These are phyloP conservation scores for Vigna reflexopilosa DNA, from an alignment of 306 rosid genomes.

Conservation along the genomic window DNA sequence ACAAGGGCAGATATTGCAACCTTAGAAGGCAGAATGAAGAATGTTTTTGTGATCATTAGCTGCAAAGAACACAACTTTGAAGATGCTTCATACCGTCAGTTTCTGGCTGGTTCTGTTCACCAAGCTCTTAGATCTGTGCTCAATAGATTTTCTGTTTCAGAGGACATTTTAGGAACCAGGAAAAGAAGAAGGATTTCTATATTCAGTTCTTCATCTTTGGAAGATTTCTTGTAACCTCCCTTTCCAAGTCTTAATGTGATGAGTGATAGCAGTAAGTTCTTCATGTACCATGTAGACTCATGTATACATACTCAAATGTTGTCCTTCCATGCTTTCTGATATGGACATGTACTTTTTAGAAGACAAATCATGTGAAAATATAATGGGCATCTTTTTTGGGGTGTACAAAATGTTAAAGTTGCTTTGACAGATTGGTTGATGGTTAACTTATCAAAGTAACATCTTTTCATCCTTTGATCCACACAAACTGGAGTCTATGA, in stretches of 20 bases:
- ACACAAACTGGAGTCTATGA: constrained; percentile 10
- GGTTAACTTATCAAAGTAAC: not conserved
- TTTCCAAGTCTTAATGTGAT: not conserved
- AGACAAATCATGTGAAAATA: constrained; percentile 23
- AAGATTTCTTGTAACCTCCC: constrained; percentile 50
- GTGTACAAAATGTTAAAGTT: constrained; percentile 14
- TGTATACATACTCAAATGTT: constrained; percentile 28
- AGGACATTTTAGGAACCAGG: constrained; percentile 55
- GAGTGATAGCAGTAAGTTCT: constrained; percentile 11
- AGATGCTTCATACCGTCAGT: constrained; percentile 52
- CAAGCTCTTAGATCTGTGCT: constrained; percentile 69
- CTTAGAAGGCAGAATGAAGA: constrained; percentile 73
- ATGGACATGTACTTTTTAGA: not conserved
- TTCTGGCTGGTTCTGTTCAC: constrained; percentile 61
- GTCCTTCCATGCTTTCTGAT: constrained; percentile 25
- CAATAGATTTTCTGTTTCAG: constrained; percentile 62
- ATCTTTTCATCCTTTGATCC: constrained; percentile 7
- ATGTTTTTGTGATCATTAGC: constrained; percentile 65
- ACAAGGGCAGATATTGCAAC: constrained; percentile 67
- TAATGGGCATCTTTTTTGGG: constrained; percentile 4
- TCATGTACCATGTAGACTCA: constrained; percentile 36
- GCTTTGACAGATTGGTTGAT: constrained; percentile 3
- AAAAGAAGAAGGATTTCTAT: constrained; percentile 61
- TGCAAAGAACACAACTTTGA: constrained; percentile 51
- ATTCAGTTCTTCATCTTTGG: constrained; percentile 56